Evolutionary conservation across 1,139 yeast species (phyloP).

Genomic region (Nadsonia starkeyi-henricii): DNA sequence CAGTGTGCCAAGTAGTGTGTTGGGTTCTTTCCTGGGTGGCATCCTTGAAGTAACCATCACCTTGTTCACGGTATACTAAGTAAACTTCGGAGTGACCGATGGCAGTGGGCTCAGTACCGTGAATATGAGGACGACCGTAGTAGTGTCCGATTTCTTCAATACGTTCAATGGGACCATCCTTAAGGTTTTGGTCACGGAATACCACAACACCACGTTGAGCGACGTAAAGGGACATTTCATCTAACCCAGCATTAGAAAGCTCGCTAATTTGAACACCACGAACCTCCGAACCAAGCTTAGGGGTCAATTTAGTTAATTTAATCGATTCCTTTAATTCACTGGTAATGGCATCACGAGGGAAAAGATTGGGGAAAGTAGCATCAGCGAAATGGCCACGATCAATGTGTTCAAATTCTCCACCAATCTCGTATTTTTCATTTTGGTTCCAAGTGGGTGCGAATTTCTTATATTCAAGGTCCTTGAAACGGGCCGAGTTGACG

Average conservation of each 20-base stretch:
- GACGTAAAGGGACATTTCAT: constrained; percentile 49
- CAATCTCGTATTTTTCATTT: constrained; percentile 26
- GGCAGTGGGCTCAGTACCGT: constrained; percentile 59
- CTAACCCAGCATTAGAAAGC: constrained; percentile 36
- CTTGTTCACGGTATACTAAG: constrained; percentile 29
- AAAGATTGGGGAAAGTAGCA: constrained; percentile 18
- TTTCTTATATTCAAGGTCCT: constrained; percentile 19
- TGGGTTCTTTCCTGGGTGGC: constrained; percentile 13
- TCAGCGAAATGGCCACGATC: constrained; percentile 27
- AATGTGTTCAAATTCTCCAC: constrained; percentile 22
- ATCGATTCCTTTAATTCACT: background rate
- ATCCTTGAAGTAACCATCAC: constrained; percentile 9
- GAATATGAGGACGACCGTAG: constrained; percentile 50
- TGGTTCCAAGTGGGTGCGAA: constrained; percentile 42
- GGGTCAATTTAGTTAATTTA: constrained; percentile 22
- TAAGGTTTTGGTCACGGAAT: constrained; percentile 54
- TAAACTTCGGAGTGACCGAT: constrained; percentile 48
- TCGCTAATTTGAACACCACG: constrained; percentile 43
- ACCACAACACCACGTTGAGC: constrained; percentile 57
- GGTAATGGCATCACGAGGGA: constrained; percentile 2
- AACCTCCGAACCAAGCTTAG: constrained; percentile 51
- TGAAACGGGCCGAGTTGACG: background rate
- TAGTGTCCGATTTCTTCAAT: constrained; percentile 36
- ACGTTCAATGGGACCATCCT: constrained; percentile 36
- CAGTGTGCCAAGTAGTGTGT: constrained; percentile 44